A percentile compares a stretch with the other conserved stretches of the same genome.
phyloP scores from a whole-genome alignment of 2,329 filamentous ascomycete species.

The Curvularia verruculosa region DNA sequence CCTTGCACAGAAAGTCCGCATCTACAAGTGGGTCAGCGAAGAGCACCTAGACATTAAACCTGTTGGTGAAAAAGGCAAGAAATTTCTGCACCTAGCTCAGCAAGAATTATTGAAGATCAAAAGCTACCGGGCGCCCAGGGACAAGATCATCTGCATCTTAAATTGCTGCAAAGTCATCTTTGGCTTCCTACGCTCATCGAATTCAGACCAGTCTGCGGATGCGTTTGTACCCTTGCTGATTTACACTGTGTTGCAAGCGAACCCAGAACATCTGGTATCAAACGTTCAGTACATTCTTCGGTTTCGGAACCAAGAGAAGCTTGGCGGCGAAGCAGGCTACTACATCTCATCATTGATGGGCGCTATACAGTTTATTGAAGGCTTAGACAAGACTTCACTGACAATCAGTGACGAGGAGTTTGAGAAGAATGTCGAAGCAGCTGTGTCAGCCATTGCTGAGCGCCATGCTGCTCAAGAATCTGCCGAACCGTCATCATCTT shows the following conservation, averaged over 20 bases:
- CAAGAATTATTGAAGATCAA: slow-evolving; percentile 97
- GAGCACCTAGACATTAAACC: slow-evolving; percentile 91
- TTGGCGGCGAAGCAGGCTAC: slow-evolving; percentile 96
- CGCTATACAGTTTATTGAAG: slow-evolving; percentile 95
- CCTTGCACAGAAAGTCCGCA: slow-evolving; percentile 93
- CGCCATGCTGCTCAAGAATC: slow-evolving; percentile 66
- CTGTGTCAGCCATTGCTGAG: slow-evolving; percentile 93
- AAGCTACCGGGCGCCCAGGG: slow-evolving; percentile 92
- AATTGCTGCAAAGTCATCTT: slow-evolving; percentile 99
- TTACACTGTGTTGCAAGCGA: slow-evolving; percentile 92
- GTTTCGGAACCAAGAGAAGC: slow-evolving; percentile 96
- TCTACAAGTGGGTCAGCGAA: slow-evolving; percentile 93
- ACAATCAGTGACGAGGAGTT: slow-evolving; percentile 96
- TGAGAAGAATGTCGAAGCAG: slow-evolving; percentile 92
- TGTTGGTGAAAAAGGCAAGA: slow-evolving; percentile 81
- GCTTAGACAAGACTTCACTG: slow-evolving; percentile 88
- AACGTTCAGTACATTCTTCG: slow-evolving; percentile 98
- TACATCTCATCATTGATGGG: slow-evolving; percentile 97
- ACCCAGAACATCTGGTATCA: slow-evolving; percentile 92
- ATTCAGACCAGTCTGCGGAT: slow-evolving; percentile 93
- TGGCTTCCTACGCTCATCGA: slow-evolving; percentile 87
- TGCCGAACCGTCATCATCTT: slow-evolving; percentile 22
- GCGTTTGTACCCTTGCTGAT: slow-evolving; percentile 91
- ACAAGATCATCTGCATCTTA: slow-evolving; percentile 97
- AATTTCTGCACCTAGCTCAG: slow-evolving; percentile 87